phyloP scores from a whole-genome alignment of 805 yeast species.

The Candida michaelii region DNA sequence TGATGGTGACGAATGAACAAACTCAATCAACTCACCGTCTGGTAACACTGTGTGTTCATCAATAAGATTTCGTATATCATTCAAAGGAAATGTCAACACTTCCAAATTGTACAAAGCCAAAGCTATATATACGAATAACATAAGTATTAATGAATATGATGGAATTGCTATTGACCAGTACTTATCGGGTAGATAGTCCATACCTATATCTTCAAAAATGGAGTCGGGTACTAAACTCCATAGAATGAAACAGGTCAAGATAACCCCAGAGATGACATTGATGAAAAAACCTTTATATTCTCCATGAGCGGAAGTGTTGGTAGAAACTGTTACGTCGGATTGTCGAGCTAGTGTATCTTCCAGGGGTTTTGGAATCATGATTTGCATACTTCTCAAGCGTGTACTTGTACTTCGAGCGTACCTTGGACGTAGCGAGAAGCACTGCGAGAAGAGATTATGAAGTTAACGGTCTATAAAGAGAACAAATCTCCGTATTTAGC shows the following conservation, averaged over 20 bases:
- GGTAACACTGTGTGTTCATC: conserved; percentile 58
- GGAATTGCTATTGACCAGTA: conserved; percentile 91
- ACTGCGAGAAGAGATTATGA: too few species aligned
- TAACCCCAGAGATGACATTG: conserved; percentile 63
- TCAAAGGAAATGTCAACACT: conserved; percentile 57
- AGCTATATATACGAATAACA: conserved; percentile 72
- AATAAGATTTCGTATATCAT: conserved; percentile 61
- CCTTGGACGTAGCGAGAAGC: too few species aligned
- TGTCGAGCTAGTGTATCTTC: conserved; percentile 60
- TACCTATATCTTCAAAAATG: conserved; percentile 51
- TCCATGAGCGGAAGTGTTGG: conserved; percentile 53
- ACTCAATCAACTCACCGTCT: conserved; percentile 25
- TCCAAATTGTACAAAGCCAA: conserved; percentile 77
- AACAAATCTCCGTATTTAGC: too few species aligned
- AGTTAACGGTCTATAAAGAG: too few species aligned
- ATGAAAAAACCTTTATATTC: conserved; percentile 90
- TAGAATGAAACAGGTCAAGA: conserved; percentile 53
- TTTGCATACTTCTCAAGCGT: too few species aligned
- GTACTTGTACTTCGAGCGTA: not conserved
- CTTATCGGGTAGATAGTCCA: conserved; percentile 79
- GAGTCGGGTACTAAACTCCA: conserved; percentile 77
- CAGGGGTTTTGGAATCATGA: not conserved
- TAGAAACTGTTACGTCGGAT: conserved; percentile 59
- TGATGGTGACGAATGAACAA: conserved; percentile 61
- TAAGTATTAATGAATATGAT: conserved; percentile 61